These are phyloP conservation scores for Flaveria bidentis DNA, from an alignment of 129 eudicot genomes.

Conservation along the genomic window DNA sequence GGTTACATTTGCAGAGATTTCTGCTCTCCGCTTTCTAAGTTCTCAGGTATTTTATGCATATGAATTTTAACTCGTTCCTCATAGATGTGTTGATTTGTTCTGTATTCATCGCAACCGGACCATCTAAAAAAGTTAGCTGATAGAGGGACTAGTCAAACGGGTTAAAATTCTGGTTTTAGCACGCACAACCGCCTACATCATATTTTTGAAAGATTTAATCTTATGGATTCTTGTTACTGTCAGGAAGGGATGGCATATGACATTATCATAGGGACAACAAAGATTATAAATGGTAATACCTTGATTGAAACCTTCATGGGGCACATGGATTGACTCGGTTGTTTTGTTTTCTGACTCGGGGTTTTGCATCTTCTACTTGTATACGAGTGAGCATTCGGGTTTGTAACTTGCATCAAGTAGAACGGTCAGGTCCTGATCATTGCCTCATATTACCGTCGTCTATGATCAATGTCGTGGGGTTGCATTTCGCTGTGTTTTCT, in stretches of 20 bases:
- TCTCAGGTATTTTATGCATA: constrained; percentile 59
- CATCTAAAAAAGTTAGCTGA: neutral
- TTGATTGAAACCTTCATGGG: constrained; percentile 66
- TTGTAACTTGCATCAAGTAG: constrained; percentile 20
- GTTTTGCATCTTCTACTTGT: constrained; percentile 14
- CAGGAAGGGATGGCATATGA: constrained; percentile 98
- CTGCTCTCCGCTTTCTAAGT: constrained; percentile 95
- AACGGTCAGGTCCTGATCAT: neutral
- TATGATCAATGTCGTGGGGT: constrained; percentile 4
- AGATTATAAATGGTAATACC: constrained; percentile 73
- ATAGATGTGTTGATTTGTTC: neutral
- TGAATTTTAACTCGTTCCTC: neutral
- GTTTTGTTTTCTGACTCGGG: constrained; percentile 1
- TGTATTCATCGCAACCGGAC: neutral
- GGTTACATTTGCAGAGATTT: constrained; percentile 92
- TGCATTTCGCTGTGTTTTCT: constrained; percentile 20
- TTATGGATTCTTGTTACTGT: constrained; percentile 23
- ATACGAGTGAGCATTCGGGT: constrained; percentile 17
- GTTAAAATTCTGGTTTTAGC: neutral
- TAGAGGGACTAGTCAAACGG: neutral
- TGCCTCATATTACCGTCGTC: neutral
- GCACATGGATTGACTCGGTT: constrained; percentile 45
- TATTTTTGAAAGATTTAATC: neutral
- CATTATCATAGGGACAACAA: constrained; percentile 76
- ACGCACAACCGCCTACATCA: no score